Evolutionary conservation across 1,284 basidiomycete species (phyloP), one percentile per base, ranked within the genome.

Genomic region (Moniliophthora roreri): DNA sequence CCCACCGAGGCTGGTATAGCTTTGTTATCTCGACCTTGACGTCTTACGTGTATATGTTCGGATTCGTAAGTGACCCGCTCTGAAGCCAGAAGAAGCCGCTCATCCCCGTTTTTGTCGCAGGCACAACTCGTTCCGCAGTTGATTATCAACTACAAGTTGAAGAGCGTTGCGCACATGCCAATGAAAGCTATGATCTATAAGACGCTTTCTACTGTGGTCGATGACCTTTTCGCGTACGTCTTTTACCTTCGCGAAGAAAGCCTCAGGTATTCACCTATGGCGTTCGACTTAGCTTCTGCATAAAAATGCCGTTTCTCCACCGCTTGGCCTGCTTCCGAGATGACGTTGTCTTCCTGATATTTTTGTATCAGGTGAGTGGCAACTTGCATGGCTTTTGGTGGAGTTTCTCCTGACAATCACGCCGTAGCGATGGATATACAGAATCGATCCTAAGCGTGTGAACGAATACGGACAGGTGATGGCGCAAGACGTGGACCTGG

Each of bases 171-270:
- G 36, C 93, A 95, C 66, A 93, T 95, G 87, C 92, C 91, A 9
- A 93, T 95, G 86, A 97, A 95, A 72, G 92, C 95, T 3, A 95
- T 98, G 89, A 86, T 95, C 58, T 98, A 93, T 80, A 97, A 97
- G 76, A 89, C 91, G 2, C 74, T 95, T 48, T 89, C 87, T 26
- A 93, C 92, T 1, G 89, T 93, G 51, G 91, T 97, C 28, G 95
- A 98, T 71, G 95, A 97, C 72, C 81, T 96, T 61, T 95, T 95
- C 71, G 91, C 90, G 85, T 92, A 76, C 60, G 83, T 66, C 42
- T 51, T 61, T 36, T 20, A 13, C 39, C 16, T 35, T 53, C 47
- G 32, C 23, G 11, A 3, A 4, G n/a, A 16, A 40, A 60, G 32
- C 56, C 55, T 37, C 18, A 40, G 51, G 38, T 46, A 36, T 28